Percentiles rank a stretch among this genome's conserved stretches.
Conservation (phyloP, 202 grass and related monocot genomes). For the Cymbopogon flexuosus region DNA sequence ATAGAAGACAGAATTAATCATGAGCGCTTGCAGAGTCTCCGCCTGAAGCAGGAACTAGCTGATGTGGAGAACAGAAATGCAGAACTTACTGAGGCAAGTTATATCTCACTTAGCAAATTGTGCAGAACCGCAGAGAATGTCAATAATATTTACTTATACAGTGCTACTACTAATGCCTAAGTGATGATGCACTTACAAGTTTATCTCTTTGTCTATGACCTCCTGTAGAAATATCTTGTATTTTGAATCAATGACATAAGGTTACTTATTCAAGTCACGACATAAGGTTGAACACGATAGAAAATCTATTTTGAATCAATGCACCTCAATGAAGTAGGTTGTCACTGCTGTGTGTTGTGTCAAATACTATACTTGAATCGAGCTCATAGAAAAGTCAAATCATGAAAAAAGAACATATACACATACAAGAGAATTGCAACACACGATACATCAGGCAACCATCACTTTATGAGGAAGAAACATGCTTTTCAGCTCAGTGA, state of each 20-base stretch:
- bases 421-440: background rate
- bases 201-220: background rate
- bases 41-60: constrained; percentile 51
- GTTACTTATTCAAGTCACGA: background rate
- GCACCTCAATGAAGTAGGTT: background rate
- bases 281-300: background rate
- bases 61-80: constrained; percentile 43
- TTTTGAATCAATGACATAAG: too few species aligned
- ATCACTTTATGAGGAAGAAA: constrained; percentile 11
- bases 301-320: constrained; percentile 25
- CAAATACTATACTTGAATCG: constrained; percentile 11
- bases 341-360: background rate
- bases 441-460: background rate
- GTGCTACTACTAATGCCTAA: background rate
- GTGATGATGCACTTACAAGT: background rate
- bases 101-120: constrained; percentile 10
- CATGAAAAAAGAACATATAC: background rate
- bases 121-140: background rate
- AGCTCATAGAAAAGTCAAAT: background rate
- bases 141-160: background rate
- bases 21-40: constrained; percentile 42
- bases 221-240: background rate
- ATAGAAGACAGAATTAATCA: constrained; percentile 49
- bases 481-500: background rate
- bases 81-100: constrained; percentile 58